Base-by-base conservation (phyloP, 2,329 filamentous ascomycete genomes). In the Sclerotinia borealis region DNA sequence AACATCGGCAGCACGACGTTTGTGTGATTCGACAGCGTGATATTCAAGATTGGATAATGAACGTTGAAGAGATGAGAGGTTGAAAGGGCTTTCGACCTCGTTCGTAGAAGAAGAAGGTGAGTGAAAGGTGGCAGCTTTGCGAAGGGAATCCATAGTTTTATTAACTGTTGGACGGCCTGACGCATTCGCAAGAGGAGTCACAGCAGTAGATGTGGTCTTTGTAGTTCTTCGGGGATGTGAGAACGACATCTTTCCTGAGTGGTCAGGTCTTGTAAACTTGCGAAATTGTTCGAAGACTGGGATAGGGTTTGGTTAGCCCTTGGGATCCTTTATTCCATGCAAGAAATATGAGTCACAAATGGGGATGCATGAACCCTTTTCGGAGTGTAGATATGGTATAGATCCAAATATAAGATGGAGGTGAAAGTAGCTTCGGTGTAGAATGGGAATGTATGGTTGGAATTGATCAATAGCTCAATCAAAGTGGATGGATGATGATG, bases 41-140 rank as follows among this genome's bases (percentile, higher is more conserved):
- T 89, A 87, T 77, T 91, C 88, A 65, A 91, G 78, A 68, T 79
- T 83, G 59, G 88, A 90, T 70, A 89, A 86, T 56, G 89, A 87
- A 65, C 89, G 87, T 69, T 83, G 78, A 72, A 90, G 80, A n/a
- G 70, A 67, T 25, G 72, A 73, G 27, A 71, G 64, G 52, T 67
- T 63, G 76, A 78, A 68, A 11, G 47, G 27, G 41, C 59, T 22
- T 9, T 55, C 29, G 22, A 39, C 52, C 34, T 64, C 55, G n/a
- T 47, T 31, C 4, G 31, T 17, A 10, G 55, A 76, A 77, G 66
- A 80, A 75, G 71, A 76, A 71, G 72, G 66, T 51, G 74, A 75
- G 69, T 83, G 79, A 66, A 83, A 84, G 70, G 89, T 91, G 61
- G 88, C 85, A 72, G 86, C 86, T 79, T 91, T 92, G 75, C 80